A percentile compares a stretch with the other conserved stretches of the same genome.
These are phyloP conservation scores for Candida rishiriensis DNA, from an alignment of 805 yeast species.

Conservation along the genomic window DNA sequence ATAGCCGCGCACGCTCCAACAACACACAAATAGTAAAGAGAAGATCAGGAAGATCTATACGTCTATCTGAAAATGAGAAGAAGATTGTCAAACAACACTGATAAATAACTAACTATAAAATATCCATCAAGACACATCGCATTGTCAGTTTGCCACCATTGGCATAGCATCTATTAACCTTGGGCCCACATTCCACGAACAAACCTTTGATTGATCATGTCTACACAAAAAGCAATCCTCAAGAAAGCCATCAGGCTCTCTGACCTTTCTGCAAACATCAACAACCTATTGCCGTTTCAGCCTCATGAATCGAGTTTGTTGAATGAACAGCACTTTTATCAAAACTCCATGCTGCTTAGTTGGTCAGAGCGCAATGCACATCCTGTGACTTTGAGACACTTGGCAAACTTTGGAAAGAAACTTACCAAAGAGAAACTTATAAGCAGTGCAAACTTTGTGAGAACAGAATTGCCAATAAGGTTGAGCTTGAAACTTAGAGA, in stretches of 20 bases:
- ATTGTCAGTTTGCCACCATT: too few species aligned
- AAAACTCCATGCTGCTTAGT: slow-evolving; percentile 60
- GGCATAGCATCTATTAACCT: too few species aligned
- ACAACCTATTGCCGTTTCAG: slow-evolving; percentile 18
- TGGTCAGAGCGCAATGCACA: slow-evolving; percentile 69
- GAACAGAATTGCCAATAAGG: slow-evolving; percentile 79
- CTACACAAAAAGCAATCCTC: background rate
- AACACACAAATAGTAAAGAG: too few species aligned
- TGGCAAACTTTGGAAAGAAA: slow-evolving; percentile 83
- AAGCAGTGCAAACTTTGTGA: slow-evolving; percentile 82
- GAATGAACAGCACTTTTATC: slow-evolving; percentile 77
- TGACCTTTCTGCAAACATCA: slow-evolving; percentile 13
- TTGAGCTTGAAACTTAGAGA: slow-evolving; percentile 76
- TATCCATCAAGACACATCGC: too few species aligned
- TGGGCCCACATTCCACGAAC: too few species aligned
- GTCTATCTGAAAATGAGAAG: too few species aligned
- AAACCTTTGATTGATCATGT: background rate
- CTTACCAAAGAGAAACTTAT: slow-evolving; percentile 74
- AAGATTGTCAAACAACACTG: too few species aligned
- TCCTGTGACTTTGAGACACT: slow-evolving; percentile 84
- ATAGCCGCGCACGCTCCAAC: too few species aligned
- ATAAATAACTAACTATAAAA: too few species aligned
- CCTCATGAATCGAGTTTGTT: slow-evolving; percentile 12
- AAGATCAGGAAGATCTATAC: too few species aligned
- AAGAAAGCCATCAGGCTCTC: slow-evolving; percentile 11